Evolutionary conservation across 164 flowering plant genomes (phyloP), one percentile per base, ranked within the genome.

Genomic region (Aristolochia contorta): DNA sequence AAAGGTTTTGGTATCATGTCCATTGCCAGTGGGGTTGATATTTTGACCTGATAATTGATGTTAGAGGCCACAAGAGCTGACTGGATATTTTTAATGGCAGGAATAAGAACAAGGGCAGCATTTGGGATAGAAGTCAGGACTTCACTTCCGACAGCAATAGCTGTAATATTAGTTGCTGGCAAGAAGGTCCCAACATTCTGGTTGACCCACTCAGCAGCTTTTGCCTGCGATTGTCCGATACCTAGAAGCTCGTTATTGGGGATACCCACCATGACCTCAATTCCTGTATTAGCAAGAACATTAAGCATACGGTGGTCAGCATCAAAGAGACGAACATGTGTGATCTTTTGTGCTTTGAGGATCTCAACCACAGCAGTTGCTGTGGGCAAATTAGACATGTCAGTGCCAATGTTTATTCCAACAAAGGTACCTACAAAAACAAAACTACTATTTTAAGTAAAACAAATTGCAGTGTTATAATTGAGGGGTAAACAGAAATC

Each of bases 71-170:
- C 68, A 19, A 75, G 75, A 46, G 78, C 78, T 51, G 66, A 63
- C n/a, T 75, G 72, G 55, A 91, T 73, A 70, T 80, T 68, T 72
- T 80, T 80, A 83, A 91, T 75, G 55, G 97, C 94, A 22, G 79
- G 71, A 68, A 82, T 85, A 58, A 91, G 66, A 63, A 79, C 72
- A 1, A 82, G 80, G n/a, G 88, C 91, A 56, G 77, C 88, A 72
- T 84, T 73, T 0, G 97, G 94, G 49, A 86, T 72, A 24, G 84
- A 41, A n/a, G 85, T 80, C 33, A 88, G 82, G 72, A 91, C 87
- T 75, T 91, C 90, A 51, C 94, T 87, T 47, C 96, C 96, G 56
- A 88, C 91, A 19, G 97, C 89, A 69, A 91, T 82, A 59, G 88
- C 80, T 13, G 97, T 87, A 53, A 91, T 86, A 71, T 91, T 89